Conservation (phyloP, 441 rosid species). For the Gossypium trilobum region DNA sequence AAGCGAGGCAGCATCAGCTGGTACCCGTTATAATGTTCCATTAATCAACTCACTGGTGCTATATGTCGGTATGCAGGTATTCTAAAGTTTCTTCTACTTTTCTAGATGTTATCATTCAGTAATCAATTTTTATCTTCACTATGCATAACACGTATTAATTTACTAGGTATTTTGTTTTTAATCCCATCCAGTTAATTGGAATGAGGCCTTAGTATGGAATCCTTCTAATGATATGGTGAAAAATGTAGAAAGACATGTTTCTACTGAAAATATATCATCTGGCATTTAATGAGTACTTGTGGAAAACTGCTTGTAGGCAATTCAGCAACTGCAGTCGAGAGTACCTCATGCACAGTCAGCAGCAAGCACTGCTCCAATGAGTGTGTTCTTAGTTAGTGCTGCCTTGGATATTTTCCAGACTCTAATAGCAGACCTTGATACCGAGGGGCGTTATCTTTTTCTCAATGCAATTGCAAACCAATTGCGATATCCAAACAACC, state of each 20-base stretch:
- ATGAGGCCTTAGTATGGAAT: not conserved
- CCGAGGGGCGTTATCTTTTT: constrained; percentile 90
- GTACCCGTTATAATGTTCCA: constrained; percentile 81
- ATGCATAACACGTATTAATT: not conserved
- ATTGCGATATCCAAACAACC: constrained; percentile 96
- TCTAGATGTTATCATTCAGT: not conserved
- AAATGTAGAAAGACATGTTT: not conserved
- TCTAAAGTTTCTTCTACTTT: not conserved
- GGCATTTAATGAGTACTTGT: not conserved
- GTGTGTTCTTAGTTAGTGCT: constrained; percentile 50
- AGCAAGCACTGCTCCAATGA: constrained; percentile 35
- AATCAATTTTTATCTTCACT: not conserved
- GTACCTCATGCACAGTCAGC: constrained; percentile 59
- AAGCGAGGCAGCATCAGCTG: constrained; percentile 69
- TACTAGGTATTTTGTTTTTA: not conserved
- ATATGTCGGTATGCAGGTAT: constrained; percentile 96
- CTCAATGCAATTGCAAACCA: constrained; percentile 92
- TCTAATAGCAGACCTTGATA: constrained; percentile 58
- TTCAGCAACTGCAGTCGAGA: constrained; percentile 71
- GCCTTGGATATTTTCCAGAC: constrained; percentile 71
- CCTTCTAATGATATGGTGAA: not conserved
- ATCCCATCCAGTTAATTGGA: not conserved
- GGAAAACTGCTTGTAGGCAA: constrained; percentile 36
- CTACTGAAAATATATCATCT: not conserved
- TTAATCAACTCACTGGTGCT: constrained; percentile 94